Evolutionary conservation across 768 basidiomycete species (phyloP).

Genomic region (Lepiota venenata): DNA sequence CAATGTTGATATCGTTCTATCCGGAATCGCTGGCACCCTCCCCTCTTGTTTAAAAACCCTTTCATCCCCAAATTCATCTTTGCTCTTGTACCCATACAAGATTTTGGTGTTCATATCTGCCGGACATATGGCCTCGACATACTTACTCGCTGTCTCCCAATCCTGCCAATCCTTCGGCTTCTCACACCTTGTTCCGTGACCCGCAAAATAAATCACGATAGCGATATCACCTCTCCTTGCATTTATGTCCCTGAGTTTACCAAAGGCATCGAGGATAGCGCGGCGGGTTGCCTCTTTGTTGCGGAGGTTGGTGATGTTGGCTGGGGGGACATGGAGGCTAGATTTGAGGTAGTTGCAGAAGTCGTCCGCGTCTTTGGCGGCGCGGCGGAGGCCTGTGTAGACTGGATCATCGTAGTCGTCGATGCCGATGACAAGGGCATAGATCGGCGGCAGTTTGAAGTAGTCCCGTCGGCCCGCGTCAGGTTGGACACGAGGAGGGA

Average conservation of each 20-base stretch:
- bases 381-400: constrained; percentile 27
- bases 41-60: neutral
- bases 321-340: constrained; percentile 24
- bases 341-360: constrained; percentile 30
- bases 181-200: constrained; percentile 34
- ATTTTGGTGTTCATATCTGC: constrained; percentile 22
- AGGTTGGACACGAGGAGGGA: too few relatives aligned
- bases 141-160: constrained; percentile 22
- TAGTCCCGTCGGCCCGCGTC: too few relatives aligned
- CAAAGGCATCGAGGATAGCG: constrained; percentile 30
- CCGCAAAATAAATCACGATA: constrained; percentile 42
- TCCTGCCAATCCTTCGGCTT: constrained; percentile 28
- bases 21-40: constrained; percentile 34
- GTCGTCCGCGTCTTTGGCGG: constrained; percentile 36
- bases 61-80: neutral
- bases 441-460: constrained; percentile 19
- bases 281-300: constrained; percentile 33
- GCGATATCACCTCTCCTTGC: constrained; percentile 22
- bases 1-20: constrained; percentile 36
- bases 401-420: constrained; percentile 31
- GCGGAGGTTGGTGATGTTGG: constrained; percentile 33
- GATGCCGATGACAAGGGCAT: constrained; percentile 43
- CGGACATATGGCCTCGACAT: constrained; percentile 34
- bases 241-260: constrained; percentile 19
- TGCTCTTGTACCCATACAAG: too few relatives aligned